Base-by-base conservation (phyloP, 208 protist genomes). In the Naegleria gruberi region DNA sequence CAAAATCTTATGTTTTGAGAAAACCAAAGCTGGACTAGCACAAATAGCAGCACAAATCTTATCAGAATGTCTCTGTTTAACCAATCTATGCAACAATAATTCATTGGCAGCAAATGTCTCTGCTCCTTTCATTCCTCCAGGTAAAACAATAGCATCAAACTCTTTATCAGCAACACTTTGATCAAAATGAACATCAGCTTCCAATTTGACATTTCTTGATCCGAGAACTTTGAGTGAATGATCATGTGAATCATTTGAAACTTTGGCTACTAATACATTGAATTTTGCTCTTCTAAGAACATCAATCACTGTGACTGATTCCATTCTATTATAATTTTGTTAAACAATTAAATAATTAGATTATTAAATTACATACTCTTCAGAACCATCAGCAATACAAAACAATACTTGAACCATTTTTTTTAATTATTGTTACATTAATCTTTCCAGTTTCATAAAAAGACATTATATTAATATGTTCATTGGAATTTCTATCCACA, bases 261-360 rank as follows among this genome's bases (percentile, higher is more conserved):
- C 40, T 46, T 45, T 47, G 5, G 92, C 92, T 46, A 93, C 87
- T n/a, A 88, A 92, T 1, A 93, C 92, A 30, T 92, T 65, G 17
- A 85, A 83, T 42, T 88, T 91, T 51, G 90, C 92, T 82, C 92
- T 81, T 44, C 91, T 81, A 0, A 93, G 40, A 44, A 84, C 83
- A 86, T 93, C 91, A 55, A 93, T 91, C 44, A 93, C 92, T 34
- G 37, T 90, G 40, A 93, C 88, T 26, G 90, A 23, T 82, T 93
- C 92, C 15, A 93, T 93, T n/a, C n/a, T n/a, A n/a, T n/a, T n/a
- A n/a, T n/a, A n/a, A n/a, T n/a, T n/a, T n/a, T n/a, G n/a, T n/a
- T n/a, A n/a, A n/a, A n/a, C n/a, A n/a, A n/a, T n/a, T n/a, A n/a
- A n/a, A n/a, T n/a, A n/a, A n/a, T n/a, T n/a, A n/a, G n/a, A n/a